Conservation (phyloP, 768 basidiomycete genomes). For the Cyclocybe aegerita region DNA sequence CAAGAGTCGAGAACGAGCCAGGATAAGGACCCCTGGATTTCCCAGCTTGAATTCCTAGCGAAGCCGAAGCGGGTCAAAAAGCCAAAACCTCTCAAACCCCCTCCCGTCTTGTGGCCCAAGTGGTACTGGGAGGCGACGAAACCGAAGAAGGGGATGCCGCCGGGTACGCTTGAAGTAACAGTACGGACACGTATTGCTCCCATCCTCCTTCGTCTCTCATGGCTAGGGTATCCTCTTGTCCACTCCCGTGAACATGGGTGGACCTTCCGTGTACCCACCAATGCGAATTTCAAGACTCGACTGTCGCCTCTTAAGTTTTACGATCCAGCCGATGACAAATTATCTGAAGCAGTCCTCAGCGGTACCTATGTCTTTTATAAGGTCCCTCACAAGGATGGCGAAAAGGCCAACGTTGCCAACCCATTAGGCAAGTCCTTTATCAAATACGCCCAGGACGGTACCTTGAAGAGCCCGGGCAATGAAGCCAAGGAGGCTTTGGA, state of each 20-base stretch:
- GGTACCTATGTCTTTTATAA: slow-evolving; percentile 77
- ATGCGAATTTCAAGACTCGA: slow-evolving; percentile 44
- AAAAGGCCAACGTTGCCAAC: slow-evolving; percentile 91
- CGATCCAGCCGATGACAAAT: slow-evolving; percentile 57
- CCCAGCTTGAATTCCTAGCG: slow-evolving; percentile 56
- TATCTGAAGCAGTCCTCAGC: slow-evolving; percentile 48
- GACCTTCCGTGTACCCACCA: slow-evolving; percentile 76
- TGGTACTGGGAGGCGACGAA: slow-evolving; percentile 94
- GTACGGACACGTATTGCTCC: slow-evolving; percentile 82
- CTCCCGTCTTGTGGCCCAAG: slow-evolving; percentile 79
- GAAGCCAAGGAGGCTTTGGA: slow-evolving; percentile 85
- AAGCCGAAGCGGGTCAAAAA: slow-evolving; percentile 29
- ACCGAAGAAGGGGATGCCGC: slow-evolving; percentile 64
- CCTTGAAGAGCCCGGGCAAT: slow-evolving; percentile 75
- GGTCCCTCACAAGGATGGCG: slow-evolving; percentile 95
- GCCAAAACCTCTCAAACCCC: slow-evolving; percentile 37
- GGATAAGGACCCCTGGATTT: slow-evolving; percentile 51
- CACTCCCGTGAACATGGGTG: slow-evolving; percentile 88
- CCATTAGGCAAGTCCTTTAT: slow-evolving; percentile 89
- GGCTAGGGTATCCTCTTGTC: slow-evolving; percentile 85
- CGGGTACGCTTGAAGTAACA: slow-evolving; percentile 82
- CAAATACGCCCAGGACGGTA: slow-evolving; percentile 85
- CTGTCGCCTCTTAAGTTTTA: slow-evolving; percentile 54
- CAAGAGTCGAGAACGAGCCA: slow-evolving; percentile 16
- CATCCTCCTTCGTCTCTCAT: slow-evolving; percentile 81